A percentile compares a stretch with the other conserved stretches of the same genome.
These are phyloP conservation scores for Tetrahymena elliotti DNA, from an alignment of 73 alveolate genomes.

Conservation along the genomic window DNA sequence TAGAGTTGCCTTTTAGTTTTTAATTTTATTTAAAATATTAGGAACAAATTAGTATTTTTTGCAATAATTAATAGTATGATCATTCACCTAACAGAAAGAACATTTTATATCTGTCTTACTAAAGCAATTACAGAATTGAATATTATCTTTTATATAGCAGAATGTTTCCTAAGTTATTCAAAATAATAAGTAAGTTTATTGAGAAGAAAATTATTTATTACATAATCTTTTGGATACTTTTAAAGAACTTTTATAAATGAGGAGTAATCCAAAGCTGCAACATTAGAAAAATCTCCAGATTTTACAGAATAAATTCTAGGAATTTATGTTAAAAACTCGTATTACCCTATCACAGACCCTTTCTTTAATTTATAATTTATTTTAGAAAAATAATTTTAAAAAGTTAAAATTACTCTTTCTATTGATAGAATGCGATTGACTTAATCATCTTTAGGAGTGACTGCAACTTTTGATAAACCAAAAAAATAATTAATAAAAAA, in stretches of 20 bases:
- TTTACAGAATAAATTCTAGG: neutral
- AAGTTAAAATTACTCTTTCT: neutral
- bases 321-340: neutral
- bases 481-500: neutral
- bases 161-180: neutral
- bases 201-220: neutral
- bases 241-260: neutral
- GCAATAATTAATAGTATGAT: neutral
- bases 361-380: neutral
- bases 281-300: neutral
- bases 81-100: neutral
- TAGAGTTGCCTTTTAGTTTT: neutral
- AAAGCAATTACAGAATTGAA: neutral
- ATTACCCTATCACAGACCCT: neutral
- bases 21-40: neutral
- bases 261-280: neutral
- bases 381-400: neutral
- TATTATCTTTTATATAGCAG: neutral
- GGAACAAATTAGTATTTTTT: neutral
- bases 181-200: neutral
- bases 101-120: neutral
- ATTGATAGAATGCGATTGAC: neutral
- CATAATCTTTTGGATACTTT: neutral
- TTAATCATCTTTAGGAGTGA: neutral
- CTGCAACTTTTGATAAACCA: neutral